Evolutionary conservation across 2,329 filamentous ascomycete genomes (phyloP), one percentile per base, ranked within the genome.

Genomic region (Diaporthe sp.): DNA sequence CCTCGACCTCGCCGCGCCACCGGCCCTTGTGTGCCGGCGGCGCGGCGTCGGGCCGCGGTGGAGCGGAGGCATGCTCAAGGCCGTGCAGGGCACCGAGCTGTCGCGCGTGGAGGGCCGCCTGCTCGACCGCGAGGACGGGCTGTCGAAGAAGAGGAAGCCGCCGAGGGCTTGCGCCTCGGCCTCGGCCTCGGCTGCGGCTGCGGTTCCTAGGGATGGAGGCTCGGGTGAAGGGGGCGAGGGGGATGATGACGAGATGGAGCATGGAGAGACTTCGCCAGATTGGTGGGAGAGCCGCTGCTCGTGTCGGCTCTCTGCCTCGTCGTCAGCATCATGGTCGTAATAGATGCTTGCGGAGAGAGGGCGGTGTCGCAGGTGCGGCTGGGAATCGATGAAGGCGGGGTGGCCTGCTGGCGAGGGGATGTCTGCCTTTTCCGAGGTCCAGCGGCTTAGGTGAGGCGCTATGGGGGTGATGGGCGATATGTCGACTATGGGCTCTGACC

Each of bases 381-480:
- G 42, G 35, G 30, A 44, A 25, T 65, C 51, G n/a, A 55, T 22
- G 22, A 35, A 37, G 8, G 70, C 59, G 25, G 69, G 42, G 19
- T 68, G 73, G n/a, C 51, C 66, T 2, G 42, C 9, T 7, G 69
- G 69, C 15, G 53, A 68, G 32, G 39, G 59, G 27, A 72, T 37
- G 9, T 22, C 25, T 15, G 56, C 59, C 61, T 74, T 68, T 12
- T 72, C 70, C 15, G 51, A 39, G 47, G 71, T 58, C 73, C 73
- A 75, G 53, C 63, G 55, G 44, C 47, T 42, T 8, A 51, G 30
- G 51, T 59, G 55, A 9, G 53, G 42, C 19, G 9, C 5, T 3
- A 30, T n/a, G 7, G 65, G 27, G 10, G 25, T 47, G 3, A n/a
- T 30, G 19, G 63, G 73, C 13, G 56, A 47, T 22, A 47, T 50